These are phyloP conservation scores for Musa acuminata DNA, from an alignment of 176 grass and related monocot genomes.

Conservation along the genomic window DNA sequence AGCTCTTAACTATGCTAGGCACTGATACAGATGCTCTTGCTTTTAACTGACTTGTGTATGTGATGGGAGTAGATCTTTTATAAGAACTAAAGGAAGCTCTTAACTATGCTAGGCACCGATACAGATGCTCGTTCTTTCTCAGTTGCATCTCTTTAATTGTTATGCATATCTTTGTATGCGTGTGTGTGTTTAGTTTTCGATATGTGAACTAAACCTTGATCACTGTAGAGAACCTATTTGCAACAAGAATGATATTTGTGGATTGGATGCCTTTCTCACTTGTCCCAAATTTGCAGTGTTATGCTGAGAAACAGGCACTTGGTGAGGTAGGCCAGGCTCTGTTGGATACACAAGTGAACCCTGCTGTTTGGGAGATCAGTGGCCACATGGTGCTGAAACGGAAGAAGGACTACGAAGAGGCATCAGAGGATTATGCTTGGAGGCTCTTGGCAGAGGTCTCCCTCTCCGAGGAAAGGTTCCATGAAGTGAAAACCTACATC, in stretches of 20 bases:
- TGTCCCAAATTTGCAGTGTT: conserved; percentile 3
- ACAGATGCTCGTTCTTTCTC: neutral
- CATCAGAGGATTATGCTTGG: conserved; percentile 17
- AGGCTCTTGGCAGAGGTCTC: conserved; percentile 15
- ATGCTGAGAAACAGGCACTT: conserved; percentile 6
- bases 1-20: neutral
- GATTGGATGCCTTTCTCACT: neutral
- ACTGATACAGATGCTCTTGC: neutral
- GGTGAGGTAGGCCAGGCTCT: neutral
- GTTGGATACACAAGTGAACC: conserved; percentile 13
- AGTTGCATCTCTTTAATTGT: neutral
- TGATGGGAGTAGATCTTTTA: neutral
- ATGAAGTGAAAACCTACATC: conserved; percentile 8
- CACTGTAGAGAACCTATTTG: neutral
- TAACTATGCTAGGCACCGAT: neutral
- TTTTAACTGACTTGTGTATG: neutral
- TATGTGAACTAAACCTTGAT: no score
- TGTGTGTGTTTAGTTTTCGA: no score
- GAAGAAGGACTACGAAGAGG: conserved; percentile 12
- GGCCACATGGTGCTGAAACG: conserved; percentile 17
- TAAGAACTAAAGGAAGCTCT: neutral
- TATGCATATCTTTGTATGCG: no score
- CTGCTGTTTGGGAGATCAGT: conserved; percentile 16
- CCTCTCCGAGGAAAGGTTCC: conserved; percentile 9
- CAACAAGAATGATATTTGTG: neutral